A percentile compares a stretch with the other conserved stretches of the same genome.
Conservation (phyloP, 768 basidiomycete species). For the Xanthoconium purpureum region DNA sequence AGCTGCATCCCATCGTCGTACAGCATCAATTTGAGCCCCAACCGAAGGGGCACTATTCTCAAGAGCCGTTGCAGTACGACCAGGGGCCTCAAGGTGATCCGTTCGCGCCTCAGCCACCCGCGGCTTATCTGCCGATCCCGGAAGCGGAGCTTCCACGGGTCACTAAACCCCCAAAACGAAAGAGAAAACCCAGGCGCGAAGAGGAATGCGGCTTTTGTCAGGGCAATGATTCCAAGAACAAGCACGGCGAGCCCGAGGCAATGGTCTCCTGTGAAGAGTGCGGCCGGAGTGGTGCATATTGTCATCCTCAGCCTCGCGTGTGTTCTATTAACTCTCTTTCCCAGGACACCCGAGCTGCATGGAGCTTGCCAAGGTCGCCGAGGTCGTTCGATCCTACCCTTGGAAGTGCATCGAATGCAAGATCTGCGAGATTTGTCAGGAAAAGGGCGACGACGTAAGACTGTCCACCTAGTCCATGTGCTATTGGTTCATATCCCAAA, state of each 20-base stretch:
- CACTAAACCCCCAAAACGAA: constrained; percentile 47
- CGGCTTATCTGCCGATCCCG: constrained; percentile 49
- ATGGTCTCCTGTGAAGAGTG: constrained; percentile 83
- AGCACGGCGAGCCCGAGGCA: constrained; percentile 51
- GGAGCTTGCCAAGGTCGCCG: constrained; percentile 54
- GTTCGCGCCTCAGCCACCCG: constrained; percentile 64
- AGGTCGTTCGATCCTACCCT: constrained; percentile 63
- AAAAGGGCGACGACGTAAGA: constrained; percentile 88
- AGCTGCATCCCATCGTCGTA: constrained; percentile 26
- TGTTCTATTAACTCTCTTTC: not conserved
- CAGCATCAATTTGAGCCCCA: constrained; percentile 28
- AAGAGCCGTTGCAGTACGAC: constrained; percentile 51
- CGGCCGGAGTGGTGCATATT: constrained; percentile 69
- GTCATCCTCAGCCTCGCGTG: not conserved
- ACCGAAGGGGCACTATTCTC: constrained; percentile 24
- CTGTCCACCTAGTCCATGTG: constrained; percentile 8
- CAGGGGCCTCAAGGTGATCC: constrained; percentile 82
- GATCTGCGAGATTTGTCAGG: constrained; percentile 80
- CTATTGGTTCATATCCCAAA: constrained; percentile 18
- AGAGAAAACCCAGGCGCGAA: constrained; percentile 50
- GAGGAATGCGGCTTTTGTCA: constrained; percentile 76
- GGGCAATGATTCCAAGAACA: constrained; percentile 61
- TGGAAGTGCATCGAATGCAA: constrained; percentile 95
- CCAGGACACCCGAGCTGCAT: constrained; percentile 88
- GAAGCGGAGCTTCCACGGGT: constrained; percentile 40